Base-by-base conservation (phyloP, 257 asterid genomes). In the Rhazya stricta region DNA sequence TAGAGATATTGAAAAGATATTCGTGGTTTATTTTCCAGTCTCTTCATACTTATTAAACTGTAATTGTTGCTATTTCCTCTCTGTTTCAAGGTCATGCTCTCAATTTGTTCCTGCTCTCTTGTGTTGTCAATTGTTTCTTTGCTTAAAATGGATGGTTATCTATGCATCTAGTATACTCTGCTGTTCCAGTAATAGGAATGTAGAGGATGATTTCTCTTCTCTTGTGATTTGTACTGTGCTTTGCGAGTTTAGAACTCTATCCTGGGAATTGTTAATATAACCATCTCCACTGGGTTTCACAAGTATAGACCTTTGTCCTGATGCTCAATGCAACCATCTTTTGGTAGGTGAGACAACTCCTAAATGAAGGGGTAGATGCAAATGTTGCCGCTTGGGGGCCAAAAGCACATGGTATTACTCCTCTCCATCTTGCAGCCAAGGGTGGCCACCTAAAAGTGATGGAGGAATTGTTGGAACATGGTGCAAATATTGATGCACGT, bases 341-440 rank as follows among this genome's bases (percentile, higher is more conserved):
- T 68, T 79, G 77, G 69, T 78, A 94, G 99, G 98, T 94, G 76
- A 88, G 83, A 75, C 93, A 90, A 51, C 98, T 94, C 71, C 97
- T 94, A 62, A 42, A 85, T 60, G 97, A 94, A 76, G 99, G 99
- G 76, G 88, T 83, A 84, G 89, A 92, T 84, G 97, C 84, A 65
- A 94, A 94, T 80, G 94, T 88, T 71, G 89, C 91, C 82, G 99
- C 99, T 5, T 86, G 92, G 88, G 99, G 99, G 1, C 97, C 97
- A 62, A 92, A 92, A 83, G 81, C 98, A 25, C 92, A 83, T 50
- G 98, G 99, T 51, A 83, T 92, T 81, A 94, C 97, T 81, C 99
- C 99, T 41, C 95, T 95, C 77, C 99, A 95, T 83, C 96, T 95
- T 76, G 99, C 99, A 74, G 98, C 99, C 77, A 91, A 92, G 81